Conservation (phyloP, 768 basidiomycete species). For the Lenzites betulinus region DNA sequence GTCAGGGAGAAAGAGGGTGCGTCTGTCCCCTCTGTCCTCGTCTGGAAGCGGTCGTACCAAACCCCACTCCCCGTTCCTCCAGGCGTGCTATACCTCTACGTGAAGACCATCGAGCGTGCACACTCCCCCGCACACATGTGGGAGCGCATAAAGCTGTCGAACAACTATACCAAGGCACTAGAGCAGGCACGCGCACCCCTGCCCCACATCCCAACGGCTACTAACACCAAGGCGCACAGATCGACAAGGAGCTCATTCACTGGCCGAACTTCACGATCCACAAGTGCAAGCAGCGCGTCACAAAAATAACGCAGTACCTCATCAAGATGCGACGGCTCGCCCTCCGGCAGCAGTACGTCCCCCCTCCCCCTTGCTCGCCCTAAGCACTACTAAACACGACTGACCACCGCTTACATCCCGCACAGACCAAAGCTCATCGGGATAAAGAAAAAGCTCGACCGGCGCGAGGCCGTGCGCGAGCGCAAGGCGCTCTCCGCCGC, state of each 20-base stretch:
- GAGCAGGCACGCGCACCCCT: constrained; percentile 68
- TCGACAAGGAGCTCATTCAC: constrained; percentile 93
- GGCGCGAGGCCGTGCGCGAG: constrained; percentile 89
- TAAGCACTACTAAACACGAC: too few species aligned
- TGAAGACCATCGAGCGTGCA: constrained; percentile 97
- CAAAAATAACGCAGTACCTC: constrained; percentile 98
- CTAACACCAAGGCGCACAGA: constrained; percentile 50
- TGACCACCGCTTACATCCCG: too few species aligned
- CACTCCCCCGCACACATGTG: constrained; percentile 97
- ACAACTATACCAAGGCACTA: constrained; percentile 92
- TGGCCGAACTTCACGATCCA: constrained; percentile 98
- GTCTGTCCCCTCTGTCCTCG: constrained; percentile 12
- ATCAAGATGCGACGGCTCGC: constrained; percentile 96
- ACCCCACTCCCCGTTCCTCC: background rate
- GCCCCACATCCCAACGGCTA: background rate
- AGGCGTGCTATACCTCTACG: constrained; percentile 90
- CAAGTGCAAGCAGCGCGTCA: constrained; percentile 99
- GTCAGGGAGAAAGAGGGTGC: constrained; percentile 93
- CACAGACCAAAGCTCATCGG: constrained; percentile 88
- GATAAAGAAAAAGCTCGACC: constrained; percentile 95
- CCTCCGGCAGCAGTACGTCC: constrained; percentile 77
- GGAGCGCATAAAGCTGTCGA: constrained; percentile 91
- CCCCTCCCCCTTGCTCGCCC: too few species aligned
- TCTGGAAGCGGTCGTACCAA: background rate
- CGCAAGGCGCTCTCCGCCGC: constrained; percentile 96